Evolutionary conservation across 495 filamentous ascomycete species (phyloP).

Genomic region (Xylaria telfairii): DNA sequence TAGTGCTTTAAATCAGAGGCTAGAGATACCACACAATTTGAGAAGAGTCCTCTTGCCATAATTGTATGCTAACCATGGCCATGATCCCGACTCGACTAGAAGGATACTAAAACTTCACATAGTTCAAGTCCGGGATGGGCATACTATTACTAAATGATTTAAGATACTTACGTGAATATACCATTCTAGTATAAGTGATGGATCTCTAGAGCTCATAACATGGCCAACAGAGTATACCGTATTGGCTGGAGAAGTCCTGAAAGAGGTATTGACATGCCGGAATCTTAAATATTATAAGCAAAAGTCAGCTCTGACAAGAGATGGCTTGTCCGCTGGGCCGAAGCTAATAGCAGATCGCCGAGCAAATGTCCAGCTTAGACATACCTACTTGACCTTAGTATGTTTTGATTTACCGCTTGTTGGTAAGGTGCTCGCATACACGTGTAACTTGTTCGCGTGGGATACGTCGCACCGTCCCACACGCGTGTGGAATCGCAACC

Average conservation of each 20-base stretch:
- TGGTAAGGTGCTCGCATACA: constrained; percentile 11
- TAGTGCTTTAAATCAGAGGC: not conserved
- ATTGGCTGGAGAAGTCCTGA: not conserved
- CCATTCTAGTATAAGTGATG: not conserved
- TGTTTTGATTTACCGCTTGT: constrained; percentile 10
- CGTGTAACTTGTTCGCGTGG: constrained; percentile 18
- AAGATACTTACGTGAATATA: not conserved
- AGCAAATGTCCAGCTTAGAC: not conserved
- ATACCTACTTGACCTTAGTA: not conserved
- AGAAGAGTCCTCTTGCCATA: not conserved
- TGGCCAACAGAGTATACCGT: not conserved
- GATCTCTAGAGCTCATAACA: not conserved
- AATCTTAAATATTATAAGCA: not conserved
- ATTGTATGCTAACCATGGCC: not conserved
- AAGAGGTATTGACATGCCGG: not conserved
- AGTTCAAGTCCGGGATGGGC: not conserved
- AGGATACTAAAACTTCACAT: not conserved
- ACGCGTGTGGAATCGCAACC: not conserved
- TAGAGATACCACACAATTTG: not conserved
- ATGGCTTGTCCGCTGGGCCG: constrained; percentile 9
- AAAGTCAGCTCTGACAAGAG: constrained; percentile 1
- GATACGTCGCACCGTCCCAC: constrained; percentile 17
- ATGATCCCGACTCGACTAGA: not conserved
- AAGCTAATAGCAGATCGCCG: not conserved
- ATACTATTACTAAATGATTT: not conserved